Evolutionary conservation across 2,329 filamentous ascomycete species (phyloP).

Genomic region (Neoascochyta sp.): DNA sequence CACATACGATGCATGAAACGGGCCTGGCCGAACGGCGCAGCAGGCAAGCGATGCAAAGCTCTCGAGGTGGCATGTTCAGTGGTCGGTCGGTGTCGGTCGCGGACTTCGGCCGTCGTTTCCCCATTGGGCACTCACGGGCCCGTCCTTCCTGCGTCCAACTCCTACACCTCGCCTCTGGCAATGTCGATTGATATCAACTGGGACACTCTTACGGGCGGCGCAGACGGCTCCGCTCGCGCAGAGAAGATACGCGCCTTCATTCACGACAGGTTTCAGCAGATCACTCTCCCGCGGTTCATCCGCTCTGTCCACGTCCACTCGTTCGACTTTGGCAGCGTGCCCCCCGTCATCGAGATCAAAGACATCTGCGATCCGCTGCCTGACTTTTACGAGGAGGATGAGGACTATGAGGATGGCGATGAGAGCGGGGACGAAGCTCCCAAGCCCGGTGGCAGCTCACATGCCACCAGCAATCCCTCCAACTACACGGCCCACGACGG

Average conservation of each 20-base stretch:
- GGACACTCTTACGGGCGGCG: conserved; percentile 84
- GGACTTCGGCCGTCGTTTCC: conserved; percentile 19
- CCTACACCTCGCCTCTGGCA: conserved; percentile 22
- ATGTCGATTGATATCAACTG: conserved; percentile 99
- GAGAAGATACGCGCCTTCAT: conserved; percentile 88
- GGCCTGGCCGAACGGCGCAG: conserved; percentile 13
- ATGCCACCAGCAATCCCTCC: conserved; percentile 25
- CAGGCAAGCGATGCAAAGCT: conserved; percentile 14
- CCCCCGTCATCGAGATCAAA: conserved; percentile 86
- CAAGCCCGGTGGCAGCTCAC: conserved; percentile 13
- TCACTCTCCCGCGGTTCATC: conserved; percentile 90
- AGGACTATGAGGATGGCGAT: conserved; percentile 60
- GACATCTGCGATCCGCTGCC: conserved; percentile 93
- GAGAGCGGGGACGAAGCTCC: conserved; percentile 40
- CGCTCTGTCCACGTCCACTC: conserved; percentile 91
- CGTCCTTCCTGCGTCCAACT: conserved; percentile 22
- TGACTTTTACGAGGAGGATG: conserved; percentile 89
- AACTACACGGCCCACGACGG: conserved; percentile 35
- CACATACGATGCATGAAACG: conserved; percentile 14
- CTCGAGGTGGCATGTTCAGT: conserved; percentile 10
- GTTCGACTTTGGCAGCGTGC: conserved; percentile 83
- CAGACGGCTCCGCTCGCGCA: conserved; percentile 80
- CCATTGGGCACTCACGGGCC: conserved; percentile 15
- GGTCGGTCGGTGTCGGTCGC: conserved; percentile 14
- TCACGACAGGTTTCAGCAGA: conserved; percentile 90